A percentile compares a stretch with the other conserved stretches of the same genome.
phyloP scores from a whole-genome alignment of 2,329 filamentous ascomycete species.

The Colletotrichum melonis region DNA sequence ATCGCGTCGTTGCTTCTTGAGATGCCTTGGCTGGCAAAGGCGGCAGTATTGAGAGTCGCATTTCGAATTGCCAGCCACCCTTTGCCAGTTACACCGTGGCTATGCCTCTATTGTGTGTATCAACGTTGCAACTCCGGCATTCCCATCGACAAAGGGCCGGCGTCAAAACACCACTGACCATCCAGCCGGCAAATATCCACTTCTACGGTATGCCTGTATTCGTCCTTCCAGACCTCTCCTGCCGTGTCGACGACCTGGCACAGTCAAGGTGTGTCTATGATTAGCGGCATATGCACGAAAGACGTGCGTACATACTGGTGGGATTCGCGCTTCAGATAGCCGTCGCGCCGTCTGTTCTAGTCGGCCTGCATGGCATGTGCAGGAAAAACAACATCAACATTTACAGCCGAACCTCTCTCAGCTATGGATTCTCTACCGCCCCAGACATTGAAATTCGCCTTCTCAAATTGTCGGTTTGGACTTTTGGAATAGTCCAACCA shows the following conservation, averaged over 20 bases:
- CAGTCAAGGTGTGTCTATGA: constrained; percentile 27
- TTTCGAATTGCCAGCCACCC: neutral
- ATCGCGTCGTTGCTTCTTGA: constrained; percentile 14
- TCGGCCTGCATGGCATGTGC: constrained; percentile 26
- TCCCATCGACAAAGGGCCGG: constrained; percentile 12
- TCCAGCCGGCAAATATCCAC: constrained; percentile 18
- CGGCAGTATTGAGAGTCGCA: neutral
- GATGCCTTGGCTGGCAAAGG: neutral
- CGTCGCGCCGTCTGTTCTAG: constrained; percentile 30
- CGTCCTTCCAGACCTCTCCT: constrained; percentile 23
- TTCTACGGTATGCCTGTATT: constrained; percentile 22
- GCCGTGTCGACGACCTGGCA: constrained; percentile 25
- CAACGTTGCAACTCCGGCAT: constrained; percentile 6
- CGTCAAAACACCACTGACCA: neutral
- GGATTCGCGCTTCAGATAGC: constrained; percentile 34
- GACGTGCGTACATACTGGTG: constrained; percentile 34
- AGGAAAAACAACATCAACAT: constrained; percentile 20
- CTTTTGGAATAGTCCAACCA: neutral
- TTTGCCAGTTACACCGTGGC: constrained; percentile 4
- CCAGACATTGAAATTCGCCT: neutral
- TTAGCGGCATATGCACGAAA: constrained; percentile 39
- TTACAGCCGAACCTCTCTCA: constrained; percentile 6
- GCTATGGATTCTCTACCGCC: neutral
- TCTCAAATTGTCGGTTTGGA: neutral
- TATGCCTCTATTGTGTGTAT: neutral